Percentiles rank a stretch among this genome's conserved stretches.
Evolutionary conservation across 306 rosid species (phyloP).

Genomic region (Cucumis hystrix): DNA sequence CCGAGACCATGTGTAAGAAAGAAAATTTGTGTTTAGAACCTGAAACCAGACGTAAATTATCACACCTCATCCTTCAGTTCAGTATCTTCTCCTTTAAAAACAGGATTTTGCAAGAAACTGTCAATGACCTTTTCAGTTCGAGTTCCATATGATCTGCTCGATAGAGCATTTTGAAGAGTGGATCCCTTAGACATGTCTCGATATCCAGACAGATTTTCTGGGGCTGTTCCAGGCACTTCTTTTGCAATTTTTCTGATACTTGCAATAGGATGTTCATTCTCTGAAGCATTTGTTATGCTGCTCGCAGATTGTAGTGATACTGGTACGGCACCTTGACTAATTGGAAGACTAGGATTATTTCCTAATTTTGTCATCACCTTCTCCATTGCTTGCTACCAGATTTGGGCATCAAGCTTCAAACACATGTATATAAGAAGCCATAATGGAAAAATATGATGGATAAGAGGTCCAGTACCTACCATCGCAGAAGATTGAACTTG

Average conservation of each 20-base stretch:
- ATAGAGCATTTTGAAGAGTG: conserved; percentile 21
- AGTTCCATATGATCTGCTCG: conserved; percentile 30
- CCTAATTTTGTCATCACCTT: conserved; percentile 69
- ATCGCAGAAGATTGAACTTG: conserved; percentile 48
- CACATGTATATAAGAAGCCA: conserved; percentile 5
- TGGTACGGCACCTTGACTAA: conserved; percentile 44
- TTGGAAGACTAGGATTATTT: conserved; percentile 29
- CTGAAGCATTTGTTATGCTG: conserved; percentile 17
- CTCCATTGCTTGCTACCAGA: conserved; percentile 48
- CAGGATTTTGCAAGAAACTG: conserved; percentile 65
- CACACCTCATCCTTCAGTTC: conserved; percentile 39
- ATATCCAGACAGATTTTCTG: conserved; percentile 33
- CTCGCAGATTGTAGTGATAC: conserved; percentile 40
- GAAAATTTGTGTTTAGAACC: background rate
- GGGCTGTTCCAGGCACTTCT: conserved; percentile 23
- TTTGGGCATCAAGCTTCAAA: conserved; percentile 11
- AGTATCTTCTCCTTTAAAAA: conserved; percentile 50
- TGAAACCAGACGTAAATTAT: background rate
- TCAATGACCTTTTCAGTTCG: conserved; percentile 65
- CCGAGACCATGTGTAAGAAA: background rate
- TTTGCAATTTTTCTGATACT: conserved; percentile 32
- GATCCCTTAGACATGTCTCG: conserved; percentile 27
- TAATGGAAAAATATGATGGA: background rate
- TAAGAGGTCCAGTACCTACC: conserved; percentile 34
- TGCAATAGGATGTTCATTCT: conserved; percentile 31